phyloP scores from a whole-genome alignment of 768 basidiomycete genomes.

The Mycena filopes region DNA sequence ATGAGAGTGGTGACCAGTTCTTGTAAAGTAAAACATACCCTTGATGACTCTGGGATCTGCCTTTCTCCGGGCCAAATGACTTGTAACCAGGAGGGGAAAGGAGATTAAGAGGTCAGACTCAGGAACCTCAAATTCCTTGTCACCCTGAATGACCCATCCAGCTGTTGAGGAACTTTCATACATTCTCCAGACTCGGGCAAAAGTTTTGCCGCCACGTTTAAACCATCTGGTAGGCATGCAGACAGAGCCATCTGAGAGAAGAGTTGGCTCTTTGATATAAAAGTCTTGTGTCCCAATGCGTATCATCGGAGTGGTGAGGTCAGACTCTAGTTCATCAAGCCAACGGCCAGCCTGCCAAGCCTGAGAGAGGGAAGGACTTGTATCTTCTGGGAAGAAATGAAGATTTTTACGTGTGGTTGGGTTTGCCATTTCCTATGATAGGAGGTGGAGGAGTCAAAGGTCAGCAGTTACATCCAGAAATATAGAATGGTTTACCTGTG shows the following conservation, averaged over 20 bases:
- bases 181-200: constrained; percentile 15
- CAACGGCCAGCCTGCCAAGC: constrained; percentile 33
- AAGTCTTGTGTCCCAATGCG: constrained; percentile 24
- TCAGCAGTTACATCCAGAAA: no score
- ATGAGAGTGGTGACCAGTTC: no score
- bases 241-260: constrained; percentile 6
- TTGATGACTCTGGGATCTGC: constrained; percentile 13
- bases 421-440: constrained; percentile 38
- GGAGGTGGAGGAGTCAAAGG: no score
- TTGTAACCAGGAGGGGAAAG: constrained; percentile 11
- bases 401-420: constrained; percentile 29
- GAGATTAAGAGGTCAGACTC: constrained; percentile 23
- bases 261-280: constrained; percentile 31
- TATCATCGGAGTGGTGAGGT: constrained; percentile 31
- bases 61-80: background rate
- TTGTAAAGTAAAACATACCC: no score
- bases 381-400: constrained; percentile 35
- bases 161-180: background rate
- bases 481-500: constrained; percentile 14
- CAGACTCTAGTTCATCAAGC: constrained; percentile 26
- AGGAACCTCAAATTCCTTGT: constrained; percentile 7
- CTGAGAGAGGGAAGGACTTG: constrained; percentile 12
- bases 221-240: constrained; percentile 37
- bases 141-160: constrained; percentile 28
- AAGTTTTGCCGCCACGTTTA: background rate